Percentiles rank a stretch among this genome's conserved stretches.
phyloP scores from a whole-genome alignment of 768 basidiomycete genomes.

The Phaeotremella skinneri region DNA sequence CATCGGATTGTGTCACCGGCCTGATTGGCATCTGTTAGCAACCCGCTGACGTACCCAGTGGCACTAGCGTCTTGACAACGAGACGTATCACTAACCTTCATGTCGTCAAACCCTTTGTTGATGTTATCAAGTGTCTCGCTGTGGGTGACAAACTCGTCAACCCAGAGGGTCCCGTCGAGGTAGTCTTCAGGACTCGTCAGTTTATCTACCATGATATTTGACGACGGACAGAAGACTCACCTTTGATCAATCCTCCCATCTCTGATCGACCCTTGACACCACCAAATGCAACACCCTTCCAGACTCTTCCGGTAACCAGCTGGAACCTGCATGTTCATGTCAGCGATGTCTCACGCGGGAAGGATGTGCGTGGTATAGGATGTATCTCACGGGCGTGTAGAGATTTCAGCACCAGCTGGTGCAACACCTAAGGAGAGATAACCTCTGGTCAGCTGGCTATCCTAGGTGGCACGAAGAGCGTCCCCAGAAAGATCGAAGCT shows the following conservation, averaged over 20 bases:
- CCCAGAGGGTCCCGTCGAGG: conserved; percentile 53
- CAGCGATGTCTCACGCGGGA: not conserved
- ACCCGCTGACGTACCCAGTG: not conserved
- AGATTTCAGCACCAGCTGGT: conserved; percentile 91
- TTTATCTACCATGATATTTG: conserved; percentile 1
- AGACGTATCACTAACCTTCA: conserved; percentile 80
- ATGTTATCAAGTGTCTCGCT: conserved; percentile 69
- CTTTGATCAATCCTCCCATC: conserved; percentile 86
- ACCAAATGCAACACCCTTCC: conserved; percentile 94
- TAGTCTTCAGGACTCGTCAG: conserved; percentile 37
- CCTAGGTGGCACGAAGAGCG: not conserved
- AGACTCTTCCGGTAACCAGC: conserved; percentile 54
- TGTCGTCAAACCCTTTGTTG: conserved; percentile 86
- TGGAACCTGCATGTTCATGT: conserved; percentile 26
- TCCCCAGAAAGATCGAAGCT: not conserved
- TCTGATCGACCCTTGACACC: conserved; percentile 98
- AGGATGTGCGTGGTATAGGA: not conserved
- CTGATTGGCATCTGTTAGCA: conserved; percentile 51
- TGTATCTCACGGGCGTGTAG: conserved; percentile 71
- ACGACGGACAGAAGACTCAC: conserved; percentile 52
- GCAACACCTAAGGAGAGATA: conserved; percentile 66
- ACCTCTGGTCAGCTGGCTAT: not conserved
- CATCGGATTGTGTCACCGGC: conserved; percentile 88
- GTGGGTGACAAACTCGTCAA: conserved; percentile 97
- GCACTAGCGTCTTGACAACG: no score